Evolutionary conservation across 495 filamentous ascomycete genomes (phyloP).

Genomic region (Aspergillus conjunctus): DNA sequence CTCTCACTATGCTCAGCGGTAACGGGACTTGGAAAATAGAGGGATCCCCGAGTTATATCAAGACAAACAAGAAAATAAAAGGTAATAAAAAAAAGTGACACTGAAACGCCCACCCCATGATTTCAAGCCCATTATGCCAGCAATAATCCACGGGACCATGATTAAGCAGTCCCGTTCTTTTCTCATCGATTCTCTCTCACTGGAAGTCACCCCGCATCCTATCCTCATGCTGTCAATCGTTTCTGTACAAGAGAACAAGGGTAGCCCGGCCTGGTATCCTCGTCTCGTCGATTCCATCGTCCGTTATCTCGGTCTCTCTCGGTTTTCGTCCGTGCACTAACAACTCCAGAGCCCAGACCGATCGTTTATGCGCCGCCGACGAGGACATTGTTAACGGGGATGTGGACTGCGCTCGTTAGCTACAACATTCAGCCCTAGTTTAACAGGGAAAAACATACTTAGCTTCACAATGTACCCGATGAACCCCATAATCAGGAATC

Average conservation of each 20-base stretch:
- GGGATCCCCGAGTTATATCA: neutral
- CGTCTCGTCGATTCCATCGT: too few relatives aligned
- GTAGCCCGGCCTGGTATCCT: too few relatives aligned
- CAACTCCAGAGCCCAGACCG: too few relatives aligned
- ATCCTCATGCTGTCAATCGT: neutral
- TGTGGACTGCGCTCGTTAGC: slow-evolving; percentile 59
- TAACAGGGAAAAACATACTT: slow-evolving; percentile 53
- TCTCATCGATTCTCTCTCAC: neutral
- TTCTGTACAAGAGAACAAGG: neutral
- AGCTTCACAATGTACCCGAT: slow-evolving; percentile 96
- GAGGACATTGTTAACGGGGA: slow-evolving; percentile 81
- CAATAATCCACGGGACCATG: neutral
- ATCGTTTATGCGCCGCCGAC: slow-evolving; percentile 64
- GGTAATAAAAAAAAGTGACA: neutral
- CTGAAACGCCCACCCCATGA: neutral
- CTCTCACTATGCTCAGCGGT: neutral
- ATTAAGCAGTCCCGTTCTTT: neutral
- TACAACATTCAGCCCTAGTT: neutral
- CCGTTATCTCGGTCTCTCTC: too few relatives aligned
- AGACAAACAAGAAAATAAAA: slow-evolving; percentile 5
- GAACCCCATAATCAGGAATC: slow-evolving; percentile 79
- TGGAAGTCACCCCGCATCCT: neutral
- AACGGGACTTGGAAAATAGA: neutral
- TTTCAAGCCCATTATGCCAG: neutral
- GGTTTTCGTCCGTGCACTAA: too few relatives aligned